Evolutionary conservation across 352 stramenopile genomes (phyloP), one percentile per base, ranked within the genome.

Genomic region (Phytophthora citrophthora): DNA sequence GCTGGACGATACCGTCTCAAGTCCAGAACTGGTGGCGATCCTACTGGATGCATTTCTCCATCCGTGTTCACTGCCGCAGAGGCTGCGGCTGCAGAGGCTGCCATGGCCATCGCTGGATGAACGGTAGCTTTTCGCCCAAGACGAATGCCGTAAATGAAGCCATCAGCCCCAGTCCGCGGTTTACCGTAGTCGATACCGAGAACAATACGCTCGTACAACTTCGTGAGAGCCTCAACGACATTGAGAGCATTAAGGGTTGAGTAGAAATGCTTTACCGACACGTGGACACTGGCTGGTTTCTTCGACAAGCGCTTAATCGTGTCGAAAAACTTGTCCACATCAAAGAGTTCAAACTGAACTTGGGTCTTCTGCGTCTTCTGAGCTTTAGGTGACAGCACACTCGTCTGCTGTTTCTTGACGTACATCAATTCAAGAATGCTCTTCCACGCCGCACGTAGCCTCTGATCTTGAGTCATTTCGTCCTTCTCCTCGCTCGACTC

Each of bases 101-200:
- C 61, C 40, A 63, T 63, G 5, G 55, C 62, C 50, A 81, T 77
- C 4, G 75, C 70, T 12, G 65, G 68, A 0, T 80, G 65, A 5
- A 85, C 54, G 0, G 56, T 68, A 10, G 66, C 47, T 38, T 91
- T 94, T 31, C 86, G 77, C 9, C 86, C 86, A 34, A 94, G 82
- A 13, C 83, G 83, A 56, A 94, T 87, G 5, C 83, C 83, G 39
- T 91, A 93, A 20, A 91, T 68, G 49, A 89, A 83, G 8, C 55
- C 61, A 5, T 90, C 75, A 5, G 72, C 64, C 16, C 74, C 72
- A 12, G 70, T 66, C 5, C 76, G 77, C 16, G 81, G 81, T 44
- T 87, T 88, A 32, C 64, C 76, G 36, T 83, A 88, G 60, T 90
- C 81, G 1, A 90, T 81, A 4, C 82, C 84, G 0, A 90, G 57